phyloP scores from a whole-genome alignment of 2,329 filamentous ascomycete species.

The Juglanconis juglandina region DNA sequence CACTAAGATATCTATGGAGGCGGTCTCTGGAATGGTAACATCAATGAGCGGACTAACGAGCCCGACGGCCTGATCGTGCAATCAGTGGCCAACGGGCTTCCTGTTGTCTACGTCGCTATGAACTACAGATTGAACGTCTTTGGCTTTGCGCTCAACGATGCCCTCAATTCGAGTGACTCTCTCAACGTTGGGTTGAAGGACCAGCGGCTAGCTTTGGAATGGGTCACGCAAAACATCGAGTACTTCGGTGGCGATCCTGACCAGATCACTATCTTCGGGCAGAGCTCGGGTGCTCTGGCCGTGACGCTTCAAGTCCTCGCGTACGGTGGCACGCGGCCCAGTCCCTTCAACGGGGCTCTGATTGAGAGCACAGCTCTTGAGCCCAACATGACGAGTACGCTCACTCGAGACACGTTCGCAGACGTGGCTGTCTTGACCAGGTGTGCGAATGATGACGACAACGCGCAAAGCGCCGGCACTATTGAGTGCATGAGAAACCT shows the following conservation, averaged over 20 bases:
- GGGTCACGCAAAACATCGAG: slow-evolving; percentile 38
- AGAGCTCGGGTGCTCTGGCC: slow-evolving; percentile 21
- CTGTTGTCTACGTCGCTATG: neutral
- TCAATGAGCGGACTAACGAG: slow-evolving; percentile 3
- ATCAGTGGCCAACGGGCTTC: neutral
- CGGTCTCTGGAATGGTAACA: neutral
- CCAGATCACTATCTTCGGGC: slow-evolving; percentile 41
- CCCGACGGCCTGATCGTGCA: neutral
- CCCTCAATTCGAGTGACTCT: neutral
- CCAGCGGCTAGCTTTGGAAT: slow-evolving; percentile 35
- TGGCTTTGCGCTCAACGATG: neutral
- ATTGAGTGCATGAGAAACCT: neutral
- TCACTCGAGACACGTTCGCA: neutral
- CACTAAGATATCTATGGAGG: neutral
- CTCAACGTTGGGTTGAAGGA: slow-evolving; percentile 36
- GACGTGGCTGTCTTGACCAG: neutral
- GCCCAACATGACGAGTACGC: neutral
- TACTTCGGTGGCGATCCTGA: slow-evolving; percentile 36
- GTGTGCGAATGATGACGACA: neutral
- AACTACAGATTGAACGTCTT: slow-evolving; percentile 1
- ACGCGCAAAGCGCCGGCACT: neutral
- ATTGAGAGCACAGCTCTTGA: slow-evolving; percentile 1
- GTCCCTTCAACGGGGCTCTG: neutral
- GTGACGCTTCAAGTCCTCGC: neutral
- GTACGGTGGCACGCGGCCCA: neutral